These are phyloP conservation scores for Cyanidiococcus yangmingshanensis DNA, from an alignment of 23 red algal species.

Conservation along the genomic window DNA sequence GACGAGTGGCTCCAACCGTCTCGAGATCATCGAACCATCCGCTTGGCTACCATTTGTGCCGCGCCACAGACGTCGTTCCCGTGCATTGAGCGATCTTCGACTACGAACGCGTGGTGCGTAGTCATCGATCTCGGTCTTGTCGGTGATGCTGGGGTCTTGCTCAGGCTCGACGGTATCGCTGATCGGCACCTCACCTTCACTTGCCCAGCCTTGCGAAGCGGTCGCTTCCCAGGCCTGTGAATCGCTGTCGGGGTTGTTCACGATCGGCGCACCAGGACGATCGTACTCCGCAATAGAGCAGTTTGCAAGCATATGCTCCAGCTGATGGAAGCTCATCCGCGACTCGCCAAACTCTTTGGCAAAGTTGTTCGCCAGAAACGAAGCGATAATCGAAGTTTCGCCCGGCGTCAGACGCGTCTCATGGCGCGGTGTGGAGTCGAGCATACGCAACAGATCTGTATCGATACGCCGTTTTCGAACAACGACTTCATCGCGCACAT, in stretches of 20 bases:
- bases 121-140: neutral
- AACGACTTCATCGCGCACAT: slow-evolving; percentile 9
- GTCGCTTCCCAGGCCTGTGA: neutral
- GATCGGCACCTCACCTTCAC: neutral
- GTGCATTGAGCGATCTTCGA: neutral
- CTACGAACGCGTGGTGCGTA: neutral
- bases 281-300: slow-evolving; percentile 9
- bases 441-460: neutral
- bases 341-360: neutral
- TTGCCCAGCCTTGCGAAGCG: neutral
- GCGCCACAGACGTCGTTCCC: neutral
- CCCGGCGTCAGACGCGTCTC: neutral
- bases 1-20: neutral
- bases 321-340: neutral
- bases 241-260: neutral
- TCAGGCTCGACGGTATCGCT: neutral
- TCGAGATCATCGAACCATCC: neutral
- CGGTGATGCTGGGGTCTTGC: neutral
- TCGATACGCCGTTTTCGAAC: slow-evolving; percentile 12
- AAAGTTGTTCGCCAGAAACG: neutral
- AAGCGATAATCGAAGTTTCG: neutral
- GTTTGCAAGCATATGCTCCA: neutral
- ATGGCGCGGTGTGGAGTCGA: slow-evolving; percentile 9
- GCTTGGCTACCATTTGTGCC: neutral
- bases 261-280: neutral